These are phyloP conservation scores for Solidago caesia DNA, from an alignment of 129 eudicot genomes.

Conservation along the genomic window DNA sequence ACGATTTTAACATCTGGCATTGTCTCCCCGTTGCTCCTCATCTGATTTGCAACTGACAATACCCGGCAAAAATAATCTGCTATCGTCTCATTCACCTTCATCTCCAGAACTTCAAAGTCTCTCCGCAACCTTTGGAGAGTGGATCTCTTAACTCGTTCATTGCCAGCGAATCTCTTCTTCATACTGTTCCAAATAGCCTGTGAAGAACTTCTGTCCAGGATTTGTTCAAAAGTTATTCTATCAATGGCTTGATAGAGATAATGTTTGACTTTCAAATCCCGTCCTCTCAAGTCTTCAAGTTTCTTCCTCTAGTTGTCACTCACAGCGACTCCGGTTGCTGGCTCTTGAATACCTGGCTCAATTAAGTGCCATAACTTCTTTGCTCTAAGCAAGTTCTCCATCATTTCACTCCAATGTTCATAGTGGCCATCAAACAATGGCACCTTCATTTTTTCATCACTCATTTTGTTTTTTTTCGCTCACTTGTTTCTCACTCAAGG, in stretches of 20 bases:
- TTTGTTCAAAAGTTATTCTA: background rate
- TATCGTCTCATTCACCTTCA: background rate
- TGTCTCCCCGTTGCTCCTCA: background rate
- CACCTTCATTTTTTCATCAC: too few species aligned
- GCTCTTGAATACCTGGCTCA: background rate
- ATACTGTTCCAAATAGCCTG: background rate
- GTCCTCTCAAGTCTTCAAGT: background rate
- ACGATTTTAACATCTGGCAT: background rate
- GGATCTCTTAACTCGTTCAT: background rate
- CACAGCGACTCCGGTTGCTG: background rate
- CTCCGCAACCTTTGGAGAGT: background rate
- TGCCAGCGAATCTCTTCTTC: background rate
- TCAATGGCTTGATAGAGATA: background rate
- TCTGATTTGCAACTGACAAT: background rate
- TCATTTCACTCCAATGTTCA: constrained; percentile 8
- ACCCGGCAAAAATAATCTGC: background rate
- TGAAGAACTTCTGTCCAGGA: background rate
- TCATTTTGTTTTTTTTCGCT: too few species aligned
- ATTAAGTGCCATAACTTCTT: background rate
- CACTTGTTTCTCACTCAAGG: too few species aligned
- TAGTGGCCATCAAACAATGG: background rate
- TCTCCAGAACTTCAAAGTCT: background rate
- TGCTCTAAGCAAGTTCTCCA: background rate
- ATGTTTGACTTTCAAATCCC: background rate
- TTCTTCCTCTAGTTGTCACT: background rate